Percentiles rank a stretch among this genome's conserved stretches.
phyloP scores from a whole-genome alignment of 2,329 filamentous ascomycete species.

The Aspergillus flavus region DNA sequence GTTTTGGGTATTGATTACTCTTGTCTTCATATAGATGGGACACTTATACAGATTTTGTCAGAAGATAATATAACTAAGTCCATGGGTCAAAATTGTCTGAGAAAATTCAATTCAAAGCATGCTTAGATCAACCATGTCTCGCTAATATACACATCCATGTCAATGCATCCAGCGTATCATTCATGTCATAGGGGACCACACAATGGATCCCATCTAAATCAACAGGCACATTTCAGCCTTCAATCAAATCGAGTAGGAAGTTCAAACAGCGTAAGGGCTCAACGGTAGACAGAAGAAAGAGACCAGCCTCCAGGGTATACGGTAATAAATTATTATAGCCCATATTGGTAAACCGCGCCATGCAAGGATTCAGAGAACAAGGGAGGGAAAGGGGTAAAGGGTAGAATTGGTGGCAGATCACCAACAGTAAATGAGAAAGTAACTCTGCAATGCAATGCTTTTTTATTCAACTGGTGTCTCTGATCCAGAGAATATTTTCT shows the following conservation, averaged over 20 bases:
- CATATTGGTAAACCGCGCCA: constrained; percentile 16
- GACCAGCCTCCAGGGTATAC: constrained; percentile 5
- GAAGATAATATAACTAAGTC: not conserved
- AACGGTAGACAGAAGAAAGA: constrained; percentile 6
- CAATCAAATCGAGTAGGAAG: not conserved
- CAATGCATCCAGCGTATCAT: constrained; percentile 1
- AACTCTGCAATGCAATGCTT: not conserved
- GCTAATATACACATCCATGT: constrained; percentile 5
- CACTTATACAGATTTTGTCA: not conserved
- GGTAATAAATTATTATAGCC: not conserved
- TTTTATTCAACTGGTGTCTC: constrained; percentile 16
- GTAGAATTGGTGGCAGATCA: not conserved
- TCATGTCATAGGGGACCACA: not conserved
- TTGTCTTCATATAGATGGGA: not conserved
- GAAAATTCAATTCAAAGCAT: not conserved
- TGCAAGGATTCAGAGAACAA: not conserved
- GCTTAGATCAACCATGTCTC: not conserved
- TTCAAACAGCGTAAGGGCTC: constrained; percentile 3
- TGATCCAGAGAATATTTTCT: constrained; percentile 33
- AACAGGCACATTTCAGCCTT: not conserved
- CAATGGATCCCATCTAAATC: not conserved
- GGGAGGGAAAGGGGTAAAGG: not conserved
- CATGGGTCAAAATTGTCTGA: not conserved
- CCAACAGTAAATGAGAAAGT: not conserved
- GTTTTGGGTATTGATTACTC: not conserved